Conservation (phyloP, 2,329 filamentous ascomycete species). For the Fusarium goolgardi region DNA sequence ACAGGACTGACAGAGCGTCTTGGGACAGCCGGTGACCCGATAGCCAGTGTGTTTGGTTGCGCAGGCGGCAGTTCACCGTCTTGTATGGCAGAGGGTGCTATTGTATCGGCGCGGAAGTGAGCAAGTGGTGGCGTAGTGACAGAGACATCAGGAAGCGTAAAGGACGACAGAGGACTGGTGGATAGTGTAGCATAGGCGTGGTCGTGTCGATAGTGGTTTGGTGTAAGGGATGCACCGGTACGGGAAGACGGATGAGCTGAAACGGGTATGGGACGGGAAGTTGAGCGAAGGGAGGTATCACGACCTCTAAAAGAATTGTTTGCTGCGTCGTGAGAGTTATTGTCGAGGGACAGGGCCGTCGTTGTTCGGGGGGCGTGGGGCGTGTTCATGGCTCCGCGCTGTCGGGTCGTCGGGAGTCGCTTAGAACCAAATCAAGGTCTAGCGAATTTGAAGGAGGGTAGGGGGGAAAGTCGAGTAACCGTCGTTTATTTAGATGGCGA, state of each 20-base stretch:
- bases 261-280: constrained; percentile 40
- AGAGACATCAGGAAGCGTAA: constrained; percentile 44
- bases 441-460: constrained; percentile 21
- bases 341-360: constrained; percentile 46
- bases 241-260: constrained; percentile 31
- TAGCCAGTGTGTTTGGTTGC: constrained; percentile 26
- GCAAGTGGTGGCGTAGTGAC: constrained; percentile 41
- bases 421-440: constrained; percentile 37
- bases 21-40: constrained; percentile 25
- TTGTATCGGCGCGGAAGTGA: constrained; percentile 46
- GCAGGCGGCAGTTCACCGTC: constrained; percentile 37
- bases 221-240: constrained; percentile 34
- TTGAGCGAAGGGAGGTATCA: constrained; percentile 39
- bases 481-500: constrained; percentile 15
- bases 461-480: constrained; percentile 11
- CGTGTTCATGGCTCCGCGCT: constrained; percentile 49
- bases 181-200: constrained; percentile 39
- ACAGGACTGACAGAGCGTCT: constrained; percentile 36
- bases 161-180: constrained; percentile 34
- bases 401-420: constrained; percentile 37
- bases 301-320: constrained; percentile 29
- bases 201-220: constrained; percentile 35
- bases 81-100: constrained; percentile 49
- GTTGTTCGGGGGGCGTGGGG: constrained; percentile 45
- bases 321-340: constrained; percentile 29